Evolutionary conservation across 2,329 filamentous ascomycete genomes (phyloP).

Genomic region (Arachnopeziza araneosa): DNA sequence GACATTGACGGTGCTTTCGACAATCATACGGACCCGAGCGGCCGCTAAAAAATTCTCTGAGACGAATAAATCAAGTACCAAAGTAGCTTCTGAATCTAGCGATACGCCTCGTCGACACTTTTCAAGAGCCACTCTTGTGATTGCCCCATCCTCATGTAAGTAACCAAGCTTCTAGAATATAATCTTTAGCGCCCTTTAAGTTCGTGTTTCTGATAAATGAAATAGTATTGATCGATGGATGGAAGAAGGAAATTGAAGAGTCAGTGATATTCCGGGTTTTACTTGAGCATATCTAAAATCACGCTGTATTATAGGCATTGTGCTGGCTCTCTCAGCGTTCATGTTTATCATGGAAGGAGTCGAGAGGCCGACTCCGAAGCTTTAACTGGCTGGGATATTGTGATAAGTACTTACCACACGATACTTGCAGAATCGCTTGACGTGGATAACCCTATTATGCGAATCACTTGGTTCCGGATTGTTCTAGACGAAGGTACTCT

Average conservation of each 20-base stretch:
- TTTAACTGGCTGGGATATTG: slow-evolving; percentile 35
- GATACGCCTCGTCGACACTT: slow-evolving; percentile 3
- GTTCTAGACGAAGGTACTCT: slow-evolving; percentile 41
- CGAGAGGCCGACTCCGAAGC: slow-evolving; percentile 22
- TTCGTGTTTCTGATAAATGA: background rate
- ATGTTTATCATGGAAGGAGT: slow-evolving; percentile 33
- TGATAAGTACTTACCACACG: slow-evolving; percentile 44
- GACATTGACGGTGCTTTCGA: slow-evolving; percentile 41
- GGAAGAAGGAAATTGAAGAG: slow-evolving; percentile 36
- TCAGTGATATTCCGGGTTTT: slow-evolving; percentile 16
- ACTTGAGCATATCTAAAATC: background rate
- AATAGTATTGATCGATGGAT: slow-evolving; percentile 37
- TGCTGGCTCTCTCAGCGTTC: slow-evolving; percentile 17
- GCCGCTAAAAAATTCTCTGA: slow-evolving; percentile 14
- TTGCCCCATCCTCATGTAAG: slow-evolving; percentile 39
- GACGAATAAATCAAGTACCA: background rate
- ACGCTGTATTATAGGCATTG: slow-evolving; percentile 29
- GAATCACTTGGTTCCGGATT: slow-evolving; percentile 38
- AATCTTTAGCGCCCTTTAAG: background rate
- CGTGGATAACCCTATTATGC: slow-evolving; percentile 26
- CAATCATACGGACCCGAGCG: slow-evolving; percentile 36
- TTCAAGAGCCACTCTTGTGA: slow-evolving; percentile 38
- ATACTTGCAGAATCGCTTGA: slow-evolving; percentile 33
- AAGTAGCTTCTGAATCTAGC: background rate
- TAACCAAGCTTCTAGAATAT: background rate